Base-by-base conservation (phyloP, 1,284 basidiomycete species). In the Afroboletus lepidellus region DNA sequence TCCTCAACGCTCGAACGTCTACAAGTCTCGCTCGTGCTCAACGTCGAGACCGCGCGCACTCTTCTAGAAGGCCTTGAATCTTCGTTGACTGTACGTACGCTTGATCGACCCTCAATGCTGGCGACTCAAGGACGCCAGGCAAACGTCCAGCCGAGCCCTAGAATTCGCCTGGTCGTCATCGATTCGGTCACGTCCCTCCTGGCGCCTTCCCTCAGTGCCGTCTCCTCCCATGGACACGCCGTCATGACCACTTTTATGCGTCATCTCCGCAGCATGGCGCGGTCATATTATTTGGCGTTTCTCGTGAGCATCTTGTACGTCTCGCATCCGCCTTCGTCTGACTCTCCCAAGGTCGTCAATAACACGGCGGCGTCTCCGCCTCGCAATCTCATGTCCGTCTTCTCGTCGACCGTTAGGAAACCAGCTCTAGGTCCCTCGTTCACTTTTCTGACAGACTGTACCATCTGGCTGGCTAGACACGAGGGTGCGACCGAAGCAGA, bases 401-500 rank as follows among this genome's bases (percentile, higher is more conserved):
- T 77, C 48, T 53, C 70, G 39, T 67, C 71, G 4, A 70, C 70
- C 11, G 66, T 67, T 16, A 73, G 80, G 47, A 90, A 87, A 63
- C 87, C 88, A 2, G 84, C 85, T 0, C 72, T 91, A 16, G 88
- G 88, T 0, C 82, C 86, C 1, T 84, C 87, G 0, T 90, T 90
- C 57, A 74, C 83, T 2, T 87, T 81, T 64, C 70, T 90, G 62
- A 79, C 83, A 1, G 88, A 91, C 60, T 79, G 79, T 12, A 88
- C 85, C 0, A 59, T 91, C 20, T 91, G 87, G 87, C 71, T 89
- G 4, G 70, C 78, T 8, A 57, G 29, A 34, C 47, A 56, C 18
- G 48, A 46, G 9, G 43, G 36, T 12, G 27, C 27, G 11, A 21
- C 45, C 15, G 57, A 62, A 20, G 51, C 53, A 47, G 46, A 51